phyloP scores from a whole-genome alignment of 495 filamentous ascomycete species.

The Penicilliopsis zonata region DNA sequence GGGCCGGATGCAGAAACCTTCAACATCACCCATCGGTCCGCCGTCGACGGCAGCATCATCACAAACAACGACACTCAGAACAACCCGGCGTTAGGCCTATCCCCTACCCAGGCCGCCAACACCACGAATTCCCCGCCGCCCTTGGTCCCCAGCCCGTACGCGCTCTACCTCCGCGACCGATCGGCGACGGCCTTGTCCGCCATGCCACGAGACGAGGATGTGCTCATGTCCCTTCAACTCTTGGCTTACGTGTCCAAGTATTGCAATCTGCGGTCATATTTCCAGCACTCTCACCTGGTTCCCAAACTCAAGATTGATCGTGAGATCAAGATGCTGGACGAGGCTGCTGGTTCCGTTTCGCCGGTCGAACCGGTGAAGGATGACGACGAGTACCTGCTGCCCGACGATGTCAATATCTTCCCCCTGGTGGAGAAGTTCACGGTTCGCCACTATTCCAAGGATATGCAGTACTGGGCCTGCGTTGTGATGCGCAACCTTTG shows the following conservation, averaged over 20 bases:
- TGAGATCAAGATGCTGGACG: conserved; percentile 69
- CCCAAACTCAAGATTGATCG: conserved; percentile 82
- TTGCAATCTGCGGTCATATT: conserved; percentile 89
- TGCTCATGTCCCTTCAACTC: conserved; percentile 95
- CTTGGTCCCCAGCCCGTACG: conserved; percentile 54
- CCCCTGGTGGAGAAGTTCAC: conserved; percentile 97
- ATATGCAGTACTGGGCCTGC: conserved; percentile 99
- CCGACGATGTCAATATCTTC: conserved; percentile 96
- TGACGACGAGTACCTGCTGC: conserved; percentile 83
- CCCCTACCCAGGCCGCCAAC: conserved; percentile 62
- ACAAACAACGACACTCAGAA: conserved; percentile 46
- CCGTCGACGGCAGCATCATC: conserved; percentile 78
- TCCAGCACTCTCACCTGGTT: conserved; percentile 88
- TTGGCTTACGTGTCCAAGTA: conserved; percentile 98
- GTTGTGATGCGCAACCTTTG: conserved; percentile 98
- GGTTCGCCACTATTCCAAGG: conserved; percentile 79
- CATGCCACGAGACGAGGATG: conserved; percentile 94
- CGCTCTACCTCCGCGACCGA: conserved; percentile 65
- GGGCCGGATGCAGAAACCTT: conserved; percentile 78
- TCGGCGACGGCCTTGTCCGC: conserved; percentile 60
- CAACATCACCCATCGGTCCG: conserved; percentile 87
- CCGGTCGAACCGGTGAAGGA: conserved; percentile 43
- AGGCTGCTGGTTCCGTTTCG: conserved; percentile 33
- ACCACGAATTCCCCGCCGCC: conserved; percentile 62
- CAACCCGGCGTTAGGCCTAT: conserved; percentile 57